Evolutionary conservation across 1,284 basidiomycete species (phyloP).

Genomic region (Phellopilus nigrolimitatus): DNA sequence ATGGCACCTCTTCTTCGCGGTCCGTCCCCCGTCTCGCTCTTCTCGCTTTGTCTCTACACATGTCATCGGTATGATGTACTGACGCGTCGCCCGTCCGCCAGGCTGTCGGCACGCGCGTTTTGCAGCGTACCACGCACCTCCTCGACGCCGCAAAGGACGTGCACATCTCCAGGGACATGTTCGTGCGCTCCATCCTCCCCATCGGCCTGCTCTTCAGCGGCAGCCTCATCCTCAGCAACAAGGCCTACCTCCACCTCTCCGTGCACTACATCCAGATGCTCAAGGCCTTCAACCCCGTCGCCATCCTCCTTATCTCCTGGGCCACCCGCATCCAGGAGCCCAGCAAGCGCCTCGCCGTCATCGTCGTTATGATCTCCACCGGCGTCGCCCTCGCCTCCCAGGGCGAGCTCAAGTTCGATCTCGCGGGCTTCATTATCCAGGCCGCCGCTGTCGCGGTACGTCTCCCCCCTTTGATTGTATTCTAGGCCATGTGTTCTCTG

Average conservation of each 20-base stretch:
- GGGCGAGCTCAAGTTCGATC: slow-evolving; percentile 83
- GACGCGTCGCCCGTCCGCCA: slow-evolving; percentile 31
- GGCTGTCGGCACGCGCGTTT: slow-evolving; percentile 85
- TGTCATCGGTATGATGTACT: slow-evolving; percentile 1
- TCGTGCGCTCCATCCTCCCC: slow-evolving; percentile 85
- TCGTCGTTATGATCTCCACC: slow-evolving; percentile 88
- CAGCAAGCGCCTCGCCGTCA: slow-evolving; percentile 72
- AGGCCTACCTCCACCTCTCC: slow-evolving; percentile 88
- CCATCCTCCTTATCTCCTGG: slow-evolving; percentile 94
- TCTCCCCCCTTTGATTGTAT: slow-evolving; percentile 21
- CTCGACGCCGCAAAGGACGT: slow-evolving; percentile 89
- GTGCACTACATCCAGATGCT: slow-evolving; percentile 98
- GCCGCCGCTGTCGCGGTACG: slow-evolving; percentile 73
- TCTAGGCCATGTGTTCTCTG: no score
- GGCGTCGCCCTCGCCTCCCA: slow-evolving; percentile 88
- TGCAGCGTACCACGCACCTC: slow-evolving; percentile 84
- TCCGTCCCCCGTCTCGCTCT: slow-evolving; percentile 36
- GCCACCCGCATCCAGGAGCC: slow-evolving; percentile 87
- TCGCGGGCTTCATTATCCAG: slow-evolving; percentile 84
- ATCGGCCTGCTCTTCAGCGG: slow-evolving; percentile 92
- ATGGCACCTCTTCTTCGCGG: slow-evolving; percentile 81
- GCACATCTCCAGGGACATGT: slow-evolving; percentile 79
- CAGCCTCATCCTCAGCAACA: slow-evolving; percentile 90
- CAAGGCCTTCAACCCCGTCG: slow-evolving; percentile 97
- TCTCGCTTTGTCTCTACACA: slow-evolving; percentile 13